These are phyloP conservation scores for Magnolia sinica DNA, from an alignment of 164 flowering plant species.

Conservation along the genomic window DNA sequence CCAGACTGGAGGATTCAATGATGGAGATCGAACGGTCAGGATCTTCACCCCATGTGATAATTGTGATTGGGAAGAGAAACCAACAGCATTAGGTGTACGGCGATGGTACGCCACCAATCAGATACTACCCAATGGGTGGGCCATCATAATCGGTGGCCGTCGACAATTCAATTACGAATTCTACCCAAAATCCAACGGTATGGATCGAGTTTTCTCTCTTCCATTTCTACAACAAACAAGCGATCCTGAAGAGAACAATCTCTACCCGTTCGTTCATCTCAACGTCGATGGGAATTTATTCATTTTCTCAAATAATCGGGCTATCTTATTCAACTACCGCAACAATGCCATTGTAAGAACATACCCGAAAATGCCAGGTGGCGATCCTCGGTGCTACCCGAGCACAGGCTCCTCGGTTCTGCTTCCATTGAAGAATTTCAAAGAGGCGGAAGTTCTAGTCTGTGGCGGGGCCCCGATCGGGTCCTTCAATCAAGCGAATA, in stretches of 20 bases:
- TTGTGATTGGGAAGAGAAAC: slow-evolving; percentile 73
- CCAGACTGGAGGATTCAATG: slow-evolving; percentile 73
- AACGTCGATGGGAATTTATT: slow-evolving; percentile 43
- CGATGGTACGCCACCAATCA: slow-evolving; percentile 89
- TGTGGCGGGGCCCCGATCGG: slow-evolving; percentile 60
- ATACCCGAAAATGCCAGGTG: slow-evolving; percentile 37
- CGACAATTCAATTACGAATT: slow-evolving; percentile 71
- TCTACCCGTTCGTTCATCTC: slow-evolving; percentile 46
- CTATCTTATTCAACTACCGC: slow-evolving; percentile 34
- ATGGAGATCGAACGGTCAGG: slow-evolving; percentile 49
- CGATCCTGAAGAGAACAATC: slow-evolving; percentile 38
- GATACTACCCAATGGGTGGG: slow-evolving; percentile 57
- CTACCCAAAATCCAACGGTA: slow-evolving; percentile 40
- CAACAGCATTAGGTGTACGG: slow-evolving; percentile 22
- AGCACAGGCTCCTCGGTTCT: slow-evolving; percentile 50
- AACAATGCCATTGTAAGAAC: slow-evolving; percentile 23
- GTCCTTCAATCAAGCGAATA: slow-evolving; percentile 18
- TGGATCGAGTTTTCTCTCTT: slow-evolving; percentile 15
- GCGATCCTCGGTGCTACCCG: slow-evolving; percentile 41
- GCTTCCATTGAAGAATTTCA: slow-evolving; percentile 29
- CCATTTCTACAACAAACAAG: slow-evolving; percentile 34
- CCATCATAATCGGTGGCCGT: slow-evolving; percentile 69
- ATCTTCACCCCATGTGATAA: slow-evolving; percentile 38
- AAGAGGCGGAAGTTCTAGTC: slow-evolving; percentile 43
- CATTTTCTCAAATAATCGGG: slow-evolving; percentile 42